Conservation (phyloP, 352 stramenopile species). For the Phytophthora citricola region DNA sequence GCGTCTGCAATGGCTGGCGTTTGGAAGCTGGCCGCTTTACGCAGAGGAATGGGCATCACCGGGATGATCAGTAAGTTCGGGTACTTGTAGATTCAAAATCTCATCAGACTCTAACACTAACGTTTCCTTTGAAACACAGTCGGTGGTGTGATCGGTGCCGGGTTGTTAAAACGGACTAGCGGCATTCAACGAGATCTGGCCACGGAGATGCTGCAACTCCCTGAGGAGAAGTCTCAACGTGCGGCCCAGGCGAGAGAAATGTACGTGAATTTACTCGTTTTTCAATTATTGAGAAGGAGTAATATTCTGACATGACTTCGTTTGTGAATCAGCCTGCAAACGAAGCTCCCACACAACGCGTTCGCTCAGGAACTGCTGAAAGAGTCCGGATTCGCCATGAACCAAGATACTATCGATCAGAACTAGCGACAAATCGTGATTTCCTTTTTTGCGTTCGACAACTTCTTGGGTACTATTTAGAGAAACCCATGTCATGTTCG, state of each 20-base stretch:
- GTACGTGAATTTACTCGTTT: slow-evolving; percentile 1
- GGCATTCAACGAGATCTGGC: slow-evolving; percentile 13
- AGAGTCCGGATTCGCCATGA: not conserved
- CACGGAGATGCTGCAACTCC: slow-evolving; percentile 16
- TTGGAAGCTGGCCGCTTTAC: slow-evolving; percentile 21
- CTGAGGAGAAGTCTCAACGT: slow-evolving; percentile 12
- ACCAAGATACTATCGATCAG: too few species aligned
- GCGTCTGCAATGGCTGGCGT: slow-evolving; percentile 22
- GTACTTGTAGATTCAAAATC: too few species aligned
- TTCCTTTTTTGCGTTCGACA: too few species aligned
- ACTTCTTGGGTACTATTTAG: too few species aligned
- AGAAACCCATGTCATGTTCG: too few species aligned
- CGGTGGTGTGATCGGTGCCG: slow-evolving; percentile 12
- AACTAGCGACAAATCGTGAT: not conserved
- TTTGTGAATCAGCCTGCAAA: slow-evolving; percentile 3
- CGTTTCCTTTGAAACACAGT: slow-evolving; percentile 1
- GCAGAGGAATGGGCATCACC: slow-evolving; percentile 14
- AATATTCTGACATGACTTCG: not conserved
- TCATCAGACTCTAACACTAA: too few species aligned
- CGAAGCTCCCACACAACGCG: slow-evolving; percentile 21
- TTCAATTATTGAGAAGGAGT: too few species aligned
- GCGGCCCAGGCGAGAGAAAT: slow-evolving; percentile 25
- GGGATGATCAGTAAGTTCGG: slow-evolving; percentile 16
- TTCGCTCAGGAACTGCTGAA: slow-evolving; percentile 17
- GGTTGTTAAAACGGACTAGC: slow-evolving; percentile 6